phyloP scores from a whole-genome alignment of 331 rosid species.

The Malus hybrid region DNA sequence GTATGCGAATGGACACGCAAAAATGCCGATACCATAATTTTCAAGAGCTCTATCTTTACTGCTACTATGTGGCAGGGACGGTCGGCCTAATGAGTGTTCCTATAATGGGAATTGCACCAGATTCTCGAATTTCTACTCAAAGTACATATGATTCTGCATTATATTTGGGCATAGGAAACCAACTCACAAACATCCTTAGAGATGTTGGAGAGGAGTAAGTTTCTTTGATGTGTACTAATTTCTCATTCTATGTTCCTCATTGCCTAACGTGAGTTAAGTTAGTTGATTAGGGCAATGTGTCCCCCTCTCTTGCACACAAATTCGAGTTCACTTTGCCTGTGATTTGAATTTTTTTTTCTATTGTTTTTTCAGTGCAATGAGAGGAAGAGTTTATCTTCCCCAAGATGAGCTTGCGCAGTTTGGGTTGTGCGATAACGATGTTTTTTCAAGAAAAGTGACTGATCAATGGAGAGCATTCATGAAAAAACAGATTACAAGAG shows the following conservation, averaged over 20 bases:
- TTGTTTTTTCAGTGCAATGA: constrained; percentile 42
- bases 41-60: constrained; percentile 72
- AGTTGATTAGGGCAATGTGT: too few relatives aligned
- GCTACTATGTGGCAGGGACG: constrained; percentile 91
- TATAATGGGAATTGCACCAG: constrained; percentile 72
- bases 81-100: constrained; percentile 89
- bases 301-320: not conserved
- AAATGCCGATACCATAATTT: constrained; percentile 52
- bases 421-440: constrained; percentile 52
- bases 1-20: constrained; percentile 84
- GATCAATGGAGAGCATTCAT: constrained; percentile 69
- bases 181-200: constrained; percentile 81
- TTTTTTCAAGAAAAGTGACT: constrained; percentile 55
- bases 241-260: not conserved
- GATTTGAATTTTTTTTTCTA: not conserved
- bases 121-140: constrained; percentile 44
- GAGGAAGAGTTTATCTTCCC: constrained; percentile 90
- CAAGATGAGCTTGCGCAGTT: constrained; percentile 88
- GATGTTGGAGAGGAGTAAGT: constrained; percentile 95
- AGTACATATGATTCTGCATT: constrained; percentile 55
- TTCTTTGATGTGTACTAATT: not conserved
- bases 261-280: not conserved
- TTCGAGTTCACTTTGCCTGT: not conserved
- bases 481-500: constrained; percentile 76
- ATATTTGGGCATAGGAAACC: constrained; percentile 78